These are phyloP conservation scores for Arthrinium puccinioides DNA, from an alignment of 2,329 filamentous ascomycete genomes.

Conservation along the genomic window DNA sequence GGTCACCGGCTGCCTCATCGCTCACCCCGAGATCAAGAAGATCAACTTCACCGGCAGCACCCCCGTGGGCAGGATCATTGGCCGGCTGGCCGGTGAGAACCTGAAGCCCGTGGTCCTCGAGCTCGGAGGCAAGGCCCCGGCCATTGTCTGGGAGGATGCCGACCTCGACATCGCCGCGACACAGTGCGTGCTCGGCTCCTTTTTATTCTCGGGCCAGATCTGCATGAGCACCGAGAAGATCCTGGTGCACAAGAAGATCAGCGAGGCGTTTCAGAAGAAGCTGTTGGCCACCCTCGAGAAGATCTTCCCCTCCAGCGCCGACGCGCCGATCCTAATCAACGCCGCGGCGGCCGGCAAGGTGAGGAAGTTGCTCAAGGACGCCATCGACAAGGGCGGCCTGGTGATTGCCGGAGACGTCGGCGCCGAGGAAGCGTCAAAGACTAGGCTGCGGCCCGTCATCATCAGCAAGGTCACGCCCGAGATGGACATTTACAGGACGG, in stretches of 20 bases:
- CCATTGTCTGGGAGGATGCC: conserved; percentile 61
- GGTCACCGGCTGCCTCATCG: conserved; percentile 55
- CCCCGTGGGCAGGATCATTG: conserved; percentile 56
- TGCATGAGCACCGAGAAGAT: conserved; percentile 67
- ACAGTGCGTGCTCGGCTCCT: conserved; percentile 51
- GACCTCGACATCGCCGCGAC: conserved; percentile 55
- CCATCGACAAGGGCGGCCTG: conserved; percentile 50
- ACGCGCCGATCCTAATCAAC: conserved; percentile 21
- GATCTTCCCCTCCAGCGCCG: conserved; percentile 16
- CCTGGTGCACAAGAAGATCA: conserved; percentile 50
- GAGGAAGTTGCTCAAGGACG: conserved; percentile 41
- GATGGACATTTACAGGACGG: conserved; percentile 60
- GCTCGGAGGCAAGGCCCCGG: conserved; percentile 62
- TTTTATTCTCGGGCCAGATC: conserved; percentile 57
- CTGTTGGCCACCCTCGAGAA: conserved; percentile 16
- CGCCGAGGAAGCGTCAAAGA: conserved; percentile 24
- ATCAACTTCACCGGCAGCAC: conserved; percentile 67
- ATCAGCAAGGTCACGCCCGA: conserved; percentile 52
- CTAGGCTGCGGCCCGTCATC: conserved; percentile 49
- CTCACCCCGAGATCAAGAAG: conserved; percentile 54
- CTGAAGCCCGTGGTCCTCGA: conserved; percentile 64
- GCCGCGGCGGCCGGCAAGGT: conserved; percentile 19
- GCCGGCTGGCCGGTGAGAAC: conserved; percentile 52
- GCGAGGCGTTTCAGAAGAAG: conserved; percentile 39
- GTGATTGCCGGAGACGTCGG: conserved; percentile 43